A percentile compares a stretch with the other conserved stretches of the same genome.
These are phyloP conservation scores for Fusarium pseudograminearum DNA, from an alignment of 2,329 filamentous ascomycete genomes.

Conservation along the genomic window DNA sequence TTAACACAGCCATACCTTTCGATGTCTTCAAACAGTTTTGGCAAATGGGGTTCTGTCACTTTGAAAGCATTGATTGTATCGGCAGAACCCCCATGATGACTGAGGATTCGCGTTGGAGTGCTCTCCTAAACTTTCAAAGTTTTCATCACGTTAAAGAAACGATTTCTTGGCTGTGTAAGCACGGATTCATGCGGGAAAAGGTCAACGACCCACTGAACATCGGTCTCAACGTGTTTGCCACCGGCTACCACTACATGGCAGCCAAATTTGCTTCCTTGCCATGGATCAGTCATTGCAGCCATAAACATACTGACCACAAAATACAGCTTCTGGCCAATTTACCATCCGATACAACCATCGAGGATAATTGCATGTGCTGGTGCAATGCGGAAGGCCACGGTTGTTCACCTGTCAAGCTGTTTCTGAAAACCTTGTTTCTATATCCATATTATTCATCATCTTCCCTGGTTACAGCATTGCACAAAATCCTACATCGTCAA, in stretches of 20 bases:
- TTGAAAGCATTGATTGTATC: accelerated
- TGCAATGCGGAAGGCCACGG: not conserved
- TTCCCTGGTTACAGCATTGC: too few relatives aligned
- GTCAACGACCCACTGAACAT: accelerated
- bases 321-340: accelerated
- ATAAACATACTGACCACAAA: accelerated
- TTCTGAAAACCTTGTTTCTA: not conserved
- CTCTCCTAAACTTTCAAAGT: accelerated
- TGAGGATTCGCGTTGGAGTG: accelerated
- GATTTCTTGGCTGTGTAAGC: accelerated
- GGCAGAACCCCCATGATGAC: not conserved
- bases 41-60: not conserved
- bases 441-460: too few relatives aligned
- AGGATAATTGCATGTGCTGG: not conserved
- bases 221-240: not conserved
- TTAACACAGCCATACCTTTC: accelerated
- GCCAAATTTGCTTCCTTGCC: accelerated
- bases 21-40: accelerated
- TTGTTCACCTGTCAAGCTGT: not conserved
- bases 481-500: not conserved
- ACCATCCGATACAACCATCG: too few relatives aligned
- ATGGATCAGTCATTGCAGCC: accelerated
- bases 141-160: accelerated
- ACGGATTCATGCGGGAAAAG: not conserved
- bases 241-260: not conserved